These are phyloP conservation scores for baker's yeast (Saccharomyces cerevisiae) DNA, from an alignment of 805 yeast species.

Conservation along the genomic window DNA sequence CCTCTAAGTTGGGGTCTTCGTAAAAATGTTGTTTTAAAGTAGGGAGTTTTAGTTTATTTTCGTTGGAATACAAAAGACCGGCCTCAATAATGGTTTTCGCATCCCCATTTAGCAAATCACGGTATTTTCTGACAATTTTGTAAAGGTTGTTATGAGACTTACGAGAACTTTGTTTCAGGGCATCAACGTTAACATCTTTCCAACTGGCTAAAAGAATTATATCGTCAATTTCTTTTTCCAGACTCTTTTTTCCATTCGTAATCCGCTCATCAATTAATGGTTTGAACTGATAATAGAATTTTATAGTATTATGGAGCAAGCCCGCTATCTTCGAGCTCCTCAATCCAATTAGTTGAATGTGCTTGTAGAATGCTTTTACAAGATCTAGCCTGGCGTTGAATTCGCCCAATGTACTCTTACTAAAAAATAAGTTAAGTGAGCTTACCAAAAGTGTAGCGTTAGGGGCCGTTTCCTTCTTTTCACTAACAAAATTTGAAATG, in stretches of 20 bases:
- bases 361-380: slow-evolving; percentile 55
- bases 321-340: slow-evolving; percentile 18
- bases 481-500: slow-evolving; percentile 33
- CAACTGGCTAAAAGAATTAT: slow-evolving; percentile 87
- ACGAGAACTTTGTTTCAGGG: slow-evolving; percentile 87
- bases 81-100: slow-evolving; percentile 50
- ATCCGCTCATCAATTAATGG: slow-evolving; percentile 42
- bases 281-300: slow-evolving; percentile 60
- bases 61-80: slow-evolving; percentile 37
- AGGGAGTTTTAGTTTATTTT: slow-evolving; percentile 4
- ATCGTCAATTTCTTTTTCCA: slow-evolving; percentile 77
- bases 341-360: slow-evolving; percentile 33
- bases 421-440: slow-evolving; percentile 66
- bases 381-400: slow-evolving; percentile 50
- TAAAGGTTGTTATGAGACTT: slow-evolving; percentile 78
- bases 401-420: slow-evolving; percentile 73
- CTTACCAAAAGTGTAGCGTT: slow-evolving; percentile 32
- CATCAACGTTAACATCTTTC: slow-evolving; percentile 93
- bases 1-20: slow-evolving; percentile 6
- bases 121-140: slow-evolving; percentile 75
- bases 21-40: slow-evolving; percentile 3
- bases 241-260: slow-evolving; percentile 37
- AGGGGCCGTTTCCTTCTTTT: slow-evolving; percentile 16
- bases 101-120: slow-evolving; percentile 47
- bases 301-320: slow-evolving; percentile 34